Conservation (phyloP, 768 basidiomycete genomes). For the Neoboletus magnificus region DNA sequence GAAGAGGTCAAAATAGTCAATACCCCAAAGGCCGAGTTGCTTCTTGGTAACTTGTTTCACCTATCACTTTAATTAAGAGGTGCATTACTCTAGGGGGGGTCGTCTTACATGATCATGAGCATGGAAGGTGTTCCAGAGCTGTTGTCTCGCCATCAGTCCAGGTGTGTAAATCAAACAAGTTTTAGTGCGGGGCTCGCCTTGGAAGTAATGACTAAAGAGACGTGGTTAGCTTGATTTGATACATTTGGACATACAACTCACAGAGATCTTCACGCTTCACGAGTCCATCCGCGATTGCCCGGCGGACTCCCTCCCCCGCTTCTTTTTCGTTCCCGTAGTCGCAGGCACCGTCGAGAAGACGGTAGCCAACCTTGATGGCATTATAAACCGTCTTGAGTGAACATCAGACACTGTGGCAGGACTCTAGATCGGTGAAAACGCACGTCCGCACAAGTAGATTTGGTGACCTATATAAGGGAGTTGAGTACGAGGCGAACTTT, state of each 20-base stretch:
- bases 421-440: conserved; percentile 13
- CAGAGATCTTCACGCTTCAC: conserved; percentile 88
- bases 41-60: conserved; percentile 52
- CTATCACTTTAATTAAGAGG: conserved; percentile 27
- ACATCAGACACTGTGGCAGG: background rate
- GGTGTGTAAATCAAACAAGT: background rate
- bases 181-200: conserved; percentile 45
- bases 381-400: conserved; percentile 65
- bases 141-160: conserved; percentile 8
- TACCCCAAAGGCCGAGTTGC: conserved; percentile 78
- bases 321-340: conserved; percentile 92
- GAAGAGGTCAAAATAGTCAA: conserved; percentile 82
- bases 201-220: conserved; percentile 67
- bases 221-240: background rate
- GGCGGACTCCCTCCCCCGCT: conserved; percentile 71
- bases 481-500: background rate
- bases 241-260: conserved; percentile 35
- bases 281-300: conserved; percentile 76
- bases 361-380: conserved; percentile 83
- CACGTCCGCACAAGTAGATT: conserved; percentile 58
- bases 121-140: conserved; percentile 92
- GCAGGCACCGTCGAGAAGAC: conserved; percentile 81
- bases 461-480: conserved; percentile 45
- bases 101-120: conserved; percentile 64
- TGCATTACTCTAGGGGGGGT: background rate